phyloP scores from a whole-genome alignment of 106 monocot species.

The Triglochin maritima region DNA sequence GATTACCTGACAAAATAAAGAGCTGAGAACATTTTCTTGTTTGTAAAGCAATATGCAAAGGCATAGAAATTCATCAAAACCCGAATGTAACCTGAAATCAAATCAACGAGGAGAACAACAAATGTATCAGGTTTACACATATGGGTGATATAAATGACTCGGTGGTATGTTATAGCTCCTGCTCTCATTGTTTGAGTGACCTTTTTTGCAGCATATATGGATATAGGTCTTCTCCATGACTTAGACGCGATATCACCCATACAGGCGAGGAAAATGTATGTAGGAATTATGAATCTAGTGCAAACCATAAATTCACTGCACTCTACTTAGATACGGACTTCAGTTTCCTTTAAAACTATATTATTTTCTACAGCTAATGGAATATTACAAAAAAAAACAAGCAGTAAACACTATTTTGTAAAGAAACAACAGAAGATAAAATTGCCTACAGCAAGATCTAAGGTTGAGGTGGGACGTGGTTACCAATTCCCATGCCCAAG shows the following conservation, averaged over 20 bases:
- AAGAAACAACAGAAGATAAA: too few relatives aligned
- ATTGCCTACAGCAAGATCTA: too few relatives aligned
- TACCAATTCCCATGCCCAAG: too few relatives aligned
- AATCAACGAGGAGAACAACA: background rate
- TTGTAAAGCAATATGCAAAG: conserved; percentile 71
- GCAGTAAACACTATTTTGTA: too few relatives aligned
- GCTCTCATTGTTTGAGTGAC: background rate
- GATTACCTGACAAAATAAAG: conserved; percentile 80
- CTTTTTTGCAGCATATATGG: too few relatives aligned
- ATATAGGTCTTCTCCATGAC: background rate
- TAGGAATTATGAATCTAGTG: background rate
- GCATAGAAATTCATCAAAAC: conserved; percentile 49
- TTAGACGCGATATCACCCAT: background rate
- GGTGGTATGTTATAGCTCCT: background rate
- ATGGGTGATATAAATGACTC: background rate
- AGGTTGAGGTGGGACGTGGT: too few relatives aligned
- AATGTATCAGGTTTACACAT: background rate
- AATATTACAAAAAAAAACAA: too few relatives aligned
- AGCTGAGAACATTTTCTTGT: conserved; percentile 57
- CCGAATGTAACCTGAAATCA: conserved; percentile 49
- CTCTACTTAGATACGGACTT: too few relatives aligned
- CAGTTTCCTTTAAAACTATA: too few relatives aligned
- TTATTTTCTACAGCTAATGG: too few relatives aligned
- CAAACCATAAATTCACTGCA: too few relatives aligned
- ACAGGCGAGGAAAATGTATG: background rate